These are phyloP conservation scores for Gryganskiella cystojenkinii DNA, from an alignment of 192 early-diverging fungal species.

Conservation along the genomic window DNA sequence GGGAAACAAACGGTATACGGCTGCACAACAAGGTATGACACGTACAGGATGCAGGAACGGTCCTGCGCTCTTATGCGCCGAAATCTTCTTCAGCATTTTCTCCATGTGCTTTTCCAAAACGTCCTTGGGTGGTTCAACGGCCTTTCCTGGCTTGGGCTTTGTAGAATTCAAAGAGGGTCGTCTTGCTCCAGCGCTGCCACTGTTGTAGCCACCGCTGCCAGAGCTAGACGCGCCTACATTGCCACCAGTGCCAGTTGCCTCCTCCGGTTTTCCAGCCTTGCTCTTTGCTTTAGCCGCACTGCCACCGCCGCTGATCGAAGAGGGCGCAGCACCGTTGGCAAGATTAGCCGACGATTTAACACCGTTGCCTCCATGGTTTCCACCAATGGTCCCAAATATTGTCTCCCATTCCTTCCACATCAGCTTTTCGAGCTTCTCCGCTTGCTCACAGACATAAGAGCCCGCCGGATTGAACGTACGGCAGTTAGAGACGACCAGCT, in stretches of 20 bases:
- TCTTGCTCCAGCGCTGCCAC: not conserved
- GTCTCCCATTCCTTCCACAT: constrained; percentile 43
- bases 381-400: too few relatives aligned
- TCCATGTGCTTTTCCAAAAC: constrained; percentile 35
- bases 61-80: constrained; percentile 43
- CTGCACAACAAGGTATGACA: too few relatives aligned
- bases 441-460: constrained; percentile 64
- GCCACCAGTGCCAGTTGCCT: constrained; percentile 4
- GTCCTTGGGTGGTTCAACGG: constrained; percentile 30
- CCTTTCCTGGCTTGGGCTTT: constrained; percentile 32
- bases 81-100: constrained; percentile 53
- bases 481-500: constrained; percentile 74
- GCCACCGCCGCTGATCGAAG: too few relatives aligned
- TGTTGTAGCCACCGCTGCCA: too few relatives aligned
- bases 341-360: too few relatives aligned
- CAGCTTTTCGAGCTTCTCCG: constrained; percentile 56
- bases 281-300: constrained; percentile 31
- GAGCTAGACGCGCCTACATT: not conserved
- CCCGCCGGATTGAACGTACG: constrained; percentile 67
- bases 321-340: too few relatives aligned
- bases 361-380: too few relatives aligned
- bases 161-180: constrained; percentile 22
- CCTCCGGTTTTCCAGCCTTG: constrained; percentile 19
- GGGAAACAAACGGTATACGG: too few relatives aligned
- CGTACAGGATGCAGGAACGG: constrained; percentile 59